Evolutionary conservation across 1,139 yeast genomes (phyloP).

Genomic region (Magnusiomyces magnusii): DNA sequence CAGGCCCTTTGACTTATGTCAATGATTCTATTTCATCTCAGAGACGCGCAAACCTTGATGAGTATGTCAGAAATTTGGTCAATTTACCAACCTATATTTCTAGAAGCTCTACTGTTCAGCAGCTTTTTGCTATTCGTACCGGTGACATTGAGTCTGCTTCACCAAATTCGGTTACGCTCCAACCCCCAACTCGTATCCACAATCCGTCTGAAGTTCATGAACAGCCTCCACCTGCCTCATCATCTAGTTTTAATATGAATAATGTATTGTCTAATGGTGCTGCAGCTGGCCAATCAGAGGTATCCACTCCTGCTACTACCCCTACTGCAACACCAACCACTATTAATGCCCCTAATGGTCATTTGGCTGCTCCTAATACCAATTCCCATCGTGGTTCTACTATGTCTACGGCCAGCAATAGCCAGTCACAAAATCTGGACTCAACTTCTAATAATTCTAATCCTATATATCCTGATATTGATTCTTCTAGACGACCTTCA

Average conservation of each 20-base stretch:
- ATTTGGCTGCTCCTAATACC: not conserved
- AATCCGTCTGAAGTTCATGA: slow-evolving; percentile 2
- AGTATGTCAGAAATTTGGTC: slow-evolving; percentile 68
- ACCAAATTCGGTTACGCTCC: slow-evolving; percentile 39
- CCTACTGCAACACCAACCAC: slow-evolving; percentile 38
- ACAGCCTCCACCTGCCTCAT: not conserved
- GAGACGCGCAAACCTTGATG: slow-evolving; percentile 77
- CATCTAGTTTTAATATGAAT: not conserved
- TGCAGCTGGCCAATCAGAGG: not conserved
- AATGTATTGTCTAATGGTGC: not conserved
- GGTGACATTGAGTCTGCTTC: slow-evolving; percentile 48
- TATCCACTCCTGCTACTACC: slow-evolving; percentile 20
- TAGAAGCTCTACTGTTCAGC: slow-evolving; percentile 53
- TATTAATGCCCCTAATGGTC: slow-evolving; percentile 29
- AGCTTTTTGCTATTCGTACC: slow-evolving; percentile 59
- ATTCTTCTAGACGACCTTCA: not conserved
- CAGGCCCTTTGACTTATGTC: slow-evolving; percentile 92
- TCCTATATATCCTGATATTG: not conserved
- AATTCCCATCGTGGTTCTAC: not conserved
- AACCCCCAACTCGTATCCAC: slow-evolving; percentile 25
- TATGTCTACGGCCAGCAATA: not conserved
- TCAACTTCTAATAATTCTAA: not conserved
- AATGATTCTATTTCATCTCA: slow-evolving; percentile 82
- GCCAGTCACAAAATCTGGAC: not conserved
- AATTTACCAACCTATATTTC: slow-evolving; percentile 73